Evolutionary conservation across 1,284 basidiomycete genomes (phyloP).

Genomic region (Pulveroboletus sp.): DNA sequence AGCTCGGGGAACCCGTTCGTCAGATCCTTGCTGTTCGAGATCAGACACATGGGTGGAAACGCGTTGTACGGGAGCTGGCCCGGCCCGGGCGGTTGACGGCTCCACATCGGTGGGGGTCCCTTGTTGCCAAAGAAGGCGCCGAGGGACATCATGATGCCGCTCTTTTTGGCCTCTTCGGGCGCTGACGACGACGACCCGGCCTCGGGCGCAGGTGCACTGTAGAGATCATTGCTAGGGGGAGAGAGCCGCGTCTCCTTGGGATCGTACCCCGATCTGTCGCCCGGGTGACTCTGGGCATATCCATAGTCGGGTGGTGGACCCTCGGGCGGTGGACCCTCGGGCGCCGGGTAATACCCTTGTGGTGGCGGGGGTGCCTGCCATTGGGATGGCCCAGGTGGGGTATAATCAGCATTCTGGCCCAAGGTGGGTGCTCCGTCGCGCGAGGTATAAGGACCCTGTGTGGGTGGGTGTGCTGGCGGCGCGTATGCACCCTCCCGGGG

Average conservation of each 20-base stretch:
- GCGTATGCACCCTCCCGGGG: conserved; percentile 8
- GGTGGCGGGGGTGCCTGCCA: too few species aligned
- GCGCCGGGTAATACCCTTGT: conserved; percentile 1
- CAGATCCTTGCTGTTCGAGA: conserved; percentile 28
- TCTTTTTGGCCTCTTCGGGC: neutral
- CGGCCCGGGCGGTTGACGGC: conserved; percentile 17
- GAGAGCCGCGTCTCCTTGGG: neutral
- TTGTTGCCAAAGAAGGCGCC: conserved; percentile 30
- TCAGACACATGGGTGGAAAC: conserved; percentile 35
- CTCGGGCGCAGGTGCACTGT: neutral
- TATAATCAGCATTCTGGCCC: too few species aligned
- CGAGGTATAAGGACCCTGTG: conserved; percentile 1
- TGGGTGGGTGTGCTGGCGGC: conserved; percentile 4
- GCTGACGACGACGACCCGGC: neutral
- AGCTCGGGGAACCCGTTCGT: conserved; percentile 31
- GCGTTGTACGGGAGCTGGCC: conserved; percentile 18
- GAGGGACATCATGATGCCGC: conserved; percentile 19
- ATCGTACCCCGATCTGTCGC: neutral
- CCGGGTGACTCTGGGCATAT: conserved; percentile 8
- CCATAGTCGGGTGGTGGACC: conserved; percentile 26
- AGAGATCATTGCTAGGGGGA: neutral
- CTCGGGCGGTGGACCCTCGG: neutral
- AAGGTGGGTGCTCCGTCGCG: conserved; percentile 6
- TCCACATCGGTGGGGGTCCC: conserved; percentile 32
- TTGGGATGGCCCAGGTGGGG: too few species aligned